These are phyloP conservation scores for Botrytis squamosa DNA, from an alignment of 2,329 filamentous ascomycete genomes.

Conservation along the genomic window DNA sequence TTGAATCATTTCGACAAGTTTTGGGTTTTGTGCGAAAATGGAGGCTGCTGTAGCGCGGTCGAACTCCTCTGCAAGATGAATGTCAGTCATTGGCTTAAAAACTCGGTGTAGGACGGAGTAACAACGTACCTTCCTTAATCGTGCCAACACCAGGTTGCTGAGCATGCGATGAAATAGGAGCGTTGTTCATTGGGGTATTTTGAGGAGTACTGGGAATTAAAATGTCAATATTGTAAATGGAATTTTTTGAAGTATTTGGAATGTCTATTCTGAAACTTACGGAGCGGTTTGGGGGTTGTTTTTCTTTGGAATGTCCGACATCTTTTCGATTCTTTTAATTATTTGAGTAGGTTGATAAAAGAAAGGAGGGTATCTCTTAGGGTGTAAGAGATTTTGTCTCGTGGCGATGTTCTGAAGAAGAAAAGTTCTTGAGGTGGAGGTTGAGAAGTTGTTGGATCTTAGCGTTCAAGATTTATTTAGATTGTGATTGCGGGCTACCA, in stretches of 20 bases:
- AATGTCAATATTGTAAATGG: conserved; percentile 3
- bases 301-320: conserved; percentile 67
- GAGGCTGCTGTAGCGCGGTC: conserved; percentile 84
- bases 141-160: conserved; percentile 91
- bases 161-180: conserved; percentile 95
- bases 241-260: conserved; percentile 10
- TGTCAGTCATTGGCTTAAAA: conserved; percentile 32
- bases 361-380: conserved; percentile 6
- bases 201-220: conserved; percentile 77
- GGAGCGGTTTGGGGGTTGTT: conserved; percentile 57
- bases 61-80: conserved; percentile 68
- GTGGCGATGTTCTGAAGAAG: conserved; percentile 19
- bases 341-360: conserved; percentile 12
- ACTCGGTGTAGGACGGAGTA: conserved; percentile 35
- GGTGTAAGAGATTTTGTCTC: conserved; percentile 19
- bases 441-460: conserved; percentile 24
- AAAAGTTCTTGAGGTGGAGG: conserved; percentile 23
- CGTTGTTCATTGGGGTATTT: conserved; percentile 94
- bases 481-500: conserved; percentile 23
- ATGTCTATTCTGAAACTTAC: conserved; percentile 48
- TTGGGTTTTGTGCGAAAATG: conserved; percentile 93
- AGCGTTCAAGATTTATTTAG: conserved; percentile 22
- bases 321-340: conserved; percentile 38
- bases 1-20: conserved; percentile 95
- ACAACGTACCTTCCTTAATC: conserved; percentile 88